Conservation (phyloP, 345 rosid species). For the Murraya paniculata region DNA sequence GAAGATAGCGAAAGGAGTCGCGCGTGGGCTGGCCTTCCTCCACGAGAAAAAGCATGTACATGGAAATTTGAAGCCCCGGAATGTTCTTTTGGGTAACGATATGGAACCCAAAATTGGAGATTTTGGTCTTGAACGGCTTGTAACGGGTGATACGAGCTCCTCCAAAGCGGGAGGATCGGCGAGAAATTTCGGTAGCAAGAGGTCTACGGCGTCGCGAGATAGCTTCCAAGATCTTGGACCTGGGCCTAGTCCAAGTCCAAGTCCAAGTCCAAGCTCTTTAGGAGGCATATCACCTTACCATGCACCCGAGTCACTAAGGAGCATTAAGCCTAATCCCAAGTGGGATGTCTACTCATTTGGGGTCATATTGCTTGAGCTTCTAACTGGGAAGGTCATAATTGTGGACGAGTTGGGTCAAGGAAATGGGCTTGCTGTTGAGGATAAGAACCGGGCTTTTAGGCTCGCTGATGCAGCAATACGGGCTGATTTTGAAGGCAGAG, state of each 20-base stretch:
- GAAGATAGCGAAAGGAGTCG: conserved; percentile 74
- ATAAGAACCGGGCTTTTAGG: conserved; percentile 55
- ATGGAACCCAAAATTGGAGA: conserved; percentile 87
- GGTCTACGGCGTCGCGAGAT: conserved; percentile 53
- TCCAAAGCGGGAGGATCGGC: conserved; percentile 59
- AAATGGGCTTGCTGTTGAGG: conserved; percentile 73
- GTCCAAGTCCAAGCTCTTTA: conserved; percentile 58
- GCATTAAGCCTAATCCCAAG: conserved; percentile 74
- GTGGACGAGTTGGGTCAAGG: conserved; percentile 87
- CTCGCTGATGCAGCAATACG: conserved; percentile 71
- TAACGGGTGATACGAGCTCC: conserved; percentile 59
- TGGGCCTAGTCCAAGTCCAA: conserved; percentile 79
- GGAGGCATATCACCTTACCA: conserved; percentile 62
- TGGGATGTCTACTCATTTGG: conserved; percentile 95
- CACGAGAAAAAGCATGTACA: conserved; percentile 91
- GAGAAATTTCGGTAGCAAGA: conserved; percentile 76
- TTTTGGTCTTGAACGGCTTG: conserved; percentile 80
- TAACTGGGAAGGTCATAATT: conserved; percentile 65
- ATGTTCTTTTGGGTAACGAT: conserved; percentile 66
- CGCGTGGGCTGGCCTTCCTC: conserved; percentile 73
- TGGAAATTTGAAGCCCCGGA: conserved; percentile 86
- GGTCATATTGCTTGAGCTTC: conserved; percentile 67
- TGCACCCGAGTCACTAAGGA: conserved; percentile 85
- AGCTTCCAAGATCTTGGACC: conserved; percentile 53
- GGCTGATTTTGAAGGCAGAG: conserved; percentile 79